Evolutionary conservation across 306 rosid species (phyloP).

Genomic region (Prunus fruticosa): DNA sequence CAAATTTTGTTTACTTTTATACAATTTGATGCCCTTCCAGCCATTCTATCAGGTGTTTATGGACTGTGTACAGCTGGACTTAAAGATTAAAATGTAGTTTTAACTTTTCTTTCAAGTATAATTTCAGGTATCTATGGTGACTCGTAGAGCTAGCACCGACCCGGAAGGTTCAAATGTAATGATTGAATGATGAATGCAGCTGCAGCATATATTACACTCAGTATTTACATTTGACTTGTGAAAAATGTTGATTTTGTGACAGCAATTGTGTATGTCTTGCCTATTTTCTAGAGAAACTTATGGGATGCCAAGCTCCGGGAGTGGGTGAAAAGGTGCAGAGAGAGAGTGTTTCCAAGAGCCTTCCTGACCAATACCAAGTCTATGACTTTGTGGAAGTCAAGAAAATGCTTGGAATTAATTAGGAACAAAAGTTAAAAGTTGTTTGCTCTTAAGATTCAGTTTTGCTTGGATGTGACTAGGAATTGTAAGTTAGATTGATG

Average conservation of each 20-base stretch:
- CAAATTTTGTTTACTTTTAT: not conserved
- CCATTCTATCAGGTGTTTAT: not conserved
- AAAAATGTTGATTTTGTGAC: not conserved
- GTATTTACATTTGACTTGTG: not conserved
- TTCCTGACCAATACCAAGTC: conserved; percentile 10
- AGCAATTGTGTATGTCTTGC: not conserved
- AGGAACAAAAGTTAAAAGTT: not conserved
- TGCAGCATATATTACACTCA: conserved; percentile 5
- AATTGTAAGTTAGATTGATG: not conserved
- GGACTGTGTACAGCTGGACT: not conserved
- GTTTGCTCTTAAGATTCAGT: not conserved
- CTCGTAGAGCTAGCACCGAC: not conserved
- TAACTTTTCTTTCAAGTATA: not conserved
- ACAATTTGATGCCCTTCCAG: not conserved
- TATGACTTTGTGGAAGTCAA: conserved; percentile 6
- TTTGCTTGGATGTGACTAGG: not conserved
- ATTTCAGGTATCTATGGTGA: conserved; percentile 23
- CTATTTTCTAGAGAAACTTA: not conserved
- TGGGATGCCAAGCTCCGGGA: not conserved
- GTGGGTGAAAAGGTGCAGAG: conserved; percentile 29
- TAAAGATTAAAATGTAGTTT: not conserved
- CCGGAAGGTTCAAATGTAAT: not conserved
- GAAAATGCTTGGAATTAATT: conserved; percentile 9
- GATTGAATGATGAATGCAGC: not conserved
- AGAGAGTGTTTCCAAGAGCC: conserved; percentile 22